Percentiles rank a stretch among this genome's conserved stretches.
phyloP scores from a whole-genome alignment of 2,329 filamentous ascomycete species.

The Apiospora malaysiana region DNA sequence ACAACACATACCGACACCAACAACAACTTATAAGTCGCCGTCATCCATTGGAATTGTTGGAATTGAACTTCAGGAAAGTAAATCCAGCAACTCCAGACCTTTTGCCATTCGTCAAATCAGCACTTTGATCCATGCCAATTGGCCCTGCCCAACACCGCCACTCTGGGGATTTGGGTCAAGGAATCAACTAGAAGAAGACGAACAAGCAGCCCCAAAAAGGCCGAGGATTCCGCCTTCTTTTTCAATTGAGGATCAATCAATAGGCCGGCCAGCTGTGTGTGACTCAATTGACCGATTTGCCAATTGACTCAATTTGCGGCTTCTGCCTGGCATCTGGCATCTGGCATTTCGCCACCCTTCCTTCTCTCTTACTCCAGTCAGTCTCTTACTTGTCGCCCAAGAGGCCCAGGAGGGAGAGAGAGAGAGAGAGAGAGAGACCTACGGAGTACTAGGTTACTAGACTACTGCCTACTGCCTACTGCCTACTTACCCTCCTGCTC shows the following conservation, averaged over 20 bases:
- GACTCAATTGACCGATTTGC: constrained; percentile 16
- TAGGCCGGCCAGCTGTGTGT: background rate
- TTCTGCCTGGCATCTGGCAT: constrained; percentile 9
- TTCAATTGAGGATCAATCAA: constrained; percentile 8
- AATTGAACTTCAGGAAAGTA: background rate
- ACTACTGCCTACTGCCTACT: background rate
- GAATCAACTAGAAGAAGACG: constrained; percentile 10
- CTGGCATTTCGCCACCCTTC: background rate
- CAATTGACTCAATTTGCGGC: constrained; percentile 15
- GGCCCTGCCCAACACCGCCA: background rate
- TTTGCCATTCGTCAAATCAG: background rate
- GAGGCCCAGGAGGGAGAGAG: too few relatives aligned
- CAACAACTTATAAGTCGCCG: background rate
- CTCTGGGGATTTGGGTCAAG: background rate
- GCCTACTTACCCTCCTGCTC: too few relatives aligned
- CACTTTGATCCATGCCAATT: background rate
- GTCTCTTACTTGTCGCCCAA: background rate
- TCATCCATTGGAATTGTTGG: constrained; percentile 1
- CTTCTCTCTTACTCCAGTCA: background rate
- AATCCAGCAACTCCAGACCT: background rate
- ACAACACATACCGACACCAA: background rate
- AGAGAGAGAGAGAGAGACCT: too few relatives aligned
- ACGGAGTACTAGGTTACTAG: too few relatives aligned
- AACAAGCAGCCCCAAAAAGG: background rate
- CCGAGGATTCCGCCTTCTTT: constrained; percentile 15